Conservation (phyloP, 2,329 filamentous ascomycete genomes). For the Claviceps digitariae region DNA sequence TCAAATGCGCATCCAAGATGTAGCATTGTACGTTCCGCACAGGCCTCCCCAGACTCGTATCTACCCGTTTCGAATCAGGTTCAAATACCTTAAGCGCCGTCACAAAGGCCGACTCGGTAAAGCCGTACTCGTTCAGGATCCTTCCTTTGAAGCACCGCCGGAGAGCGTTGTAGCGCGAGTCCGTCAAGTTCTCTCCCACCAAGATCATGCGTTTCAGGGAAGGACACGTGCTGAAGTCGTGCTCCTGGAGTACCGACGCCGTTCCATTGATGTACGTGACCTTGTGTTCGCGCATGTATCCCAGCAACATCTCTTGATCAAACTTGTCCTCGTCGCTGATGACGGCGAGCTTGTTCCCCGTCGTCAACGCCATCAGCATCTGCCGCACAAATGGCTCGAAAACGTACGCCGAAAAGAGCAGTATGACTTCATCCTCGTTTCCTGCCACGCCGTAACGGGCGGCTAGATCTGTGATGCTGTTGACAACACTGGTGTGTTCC, state of each 20-base stretch:
- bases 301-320: not conserved
- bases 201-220: not conserved
- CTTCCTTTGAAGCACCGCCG: not conserved
- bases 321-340: slow-evolving; percentile 1
- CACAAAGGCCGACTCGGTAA: slow-evolving; percentile 3
- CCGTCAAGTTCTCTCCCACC: slow-evolving; percentile 1
- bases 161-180: not conserved
- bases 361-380: slow-evolving; percentile 3
- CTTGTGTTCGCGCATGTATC: not conserved
- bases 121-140: slow-evolving; percentile 2
- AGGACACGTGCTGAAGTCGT: not conserved
- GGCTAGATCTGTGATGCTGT: slow-evolving; percentile 1
- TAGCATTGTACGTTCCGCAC: slow-evolving; percentile 2
- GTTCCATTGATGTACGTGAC: slow-evolving; percentile 3
- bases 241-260: not conserved
- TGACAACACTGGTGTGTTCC: slow-evolving; percentile 4
- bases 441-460: not conserved
- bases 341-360: slow-evolving; percentile 1
- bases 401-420: slow-evolving; percentile 3
- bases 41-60: not conserved
- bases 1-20: not conserved
- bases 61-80: not conserved
- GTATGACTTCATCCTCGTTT: slow-evolving; percentile 2
- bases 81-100: slow-evolving; percentile 1
- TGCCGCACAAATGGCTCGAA: slow-evolving; percentile 2